Conservation (phyloP, 176 grass and related monocot species). For the Rhipidocladum racemiflorum region DNA sequence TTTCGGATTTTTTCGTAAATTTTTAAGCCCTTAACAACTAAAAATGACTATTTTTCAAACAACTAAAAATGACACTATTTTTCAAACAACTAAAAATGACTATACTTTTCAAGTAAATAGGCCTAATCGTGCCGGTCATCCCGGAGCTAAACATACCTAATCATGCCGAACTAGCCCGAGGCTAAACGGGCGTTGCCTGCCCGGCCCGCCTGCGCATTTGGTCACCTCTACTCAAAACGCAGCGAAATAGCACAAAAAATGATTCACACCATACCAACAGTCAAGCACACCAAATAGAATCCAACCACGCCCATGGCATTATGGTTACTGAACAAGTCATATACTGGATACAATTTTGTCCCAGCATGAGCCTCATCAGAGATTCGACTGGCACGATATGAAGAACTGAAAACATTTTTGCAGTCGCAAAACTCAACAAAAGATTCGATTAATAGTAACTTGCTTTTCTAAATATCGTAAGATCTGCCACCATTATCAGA, state of each 20-base stretch:
- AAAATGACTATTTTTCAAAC: too few relatives aligned
- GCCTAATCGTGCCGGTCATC: too few relatives aligned
- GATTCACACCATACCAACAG: not conserved
- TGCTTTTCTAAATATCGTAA: not conserved
- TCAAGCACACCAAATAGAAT: not conserved
- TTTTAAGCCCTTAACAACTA: too few relatives aligned
- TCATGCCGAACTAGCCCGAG: too few relatives aligned
- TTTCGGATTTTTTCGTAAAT: too few relatives aligned
- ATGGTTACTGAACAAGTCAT: not conserved
- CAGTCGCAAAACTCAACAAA: not conserved
- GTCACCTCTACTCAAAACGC: too few relatives aligned
- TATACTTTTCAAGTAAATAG: too few relatives aligned
- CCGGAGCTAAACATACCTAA: too few relatives aligned
- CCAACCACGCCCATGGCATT: not conserved
- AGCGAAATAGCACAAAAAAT: not conserved
- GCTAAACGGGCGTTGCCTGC: too few relatives aligned
- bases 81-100: too few relatives aligned
- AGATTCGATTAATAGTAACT: not conserved
- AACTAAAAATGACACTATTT: too few relatives aligned
- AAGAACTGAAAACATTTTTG: not conserved
- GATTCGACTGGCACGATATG: not conserved
- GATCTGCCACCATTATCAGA: not conserved
- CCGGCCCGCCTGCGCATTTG: too few relatives aligned
- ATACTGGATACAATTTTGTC: not conserved
- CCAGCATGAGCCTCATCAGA: not conserved